Base-by-base conservation (phyloP, 441 rosid genomes). In the Aleurites moluccanus region DNA sequence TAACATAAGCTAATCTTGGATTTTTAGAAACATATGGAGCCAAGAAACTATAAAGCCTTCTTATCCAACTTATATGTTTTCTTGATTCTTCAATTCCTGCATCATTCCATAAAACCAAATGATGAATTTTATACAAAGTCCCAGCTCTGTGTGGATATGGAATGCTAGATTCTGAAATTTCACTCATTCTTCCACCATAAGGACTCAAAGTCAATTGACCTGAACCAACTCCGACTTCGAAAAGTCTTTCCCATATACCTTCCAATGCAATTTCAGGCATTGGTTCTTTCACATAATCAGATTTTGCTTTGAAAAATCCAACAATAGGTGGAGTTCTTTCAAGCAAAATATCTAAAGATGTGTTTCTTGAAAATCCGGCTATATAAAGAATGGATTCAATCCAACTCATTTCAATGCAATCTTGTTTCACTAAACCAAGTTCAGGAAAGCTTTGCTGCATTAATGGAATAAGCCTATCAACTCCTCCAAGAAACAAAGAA, bases 401-500 rank as follows among this genome's bases (percentile, higher is more conserved):
- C 96, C 96, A 89, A 74, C 84, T 88, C 71, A 75, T 85, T 68
- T 85, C 83, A 0, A 5, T 25, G 16, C 89, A 86, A 65, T 90
- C 83, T 15, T 82, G 79, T 52, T 20, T 67, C 13, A 64, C 79
- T 69, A 89, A 78, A 42, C 87, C 91, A 68, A 91, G 45, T 63
- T 85, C 78, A 1, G 90, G 89, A 8, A 90, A 84, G 52, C 77
- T 75, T 16, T n/a, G n/a, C n/a, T n/a, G 77, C 23, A 4, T 78
- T 61, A 87, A 80, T 83, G 71, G 57, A 62, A 84, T 69, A 14
- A 85, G 86, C 18, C 71, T 25, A 3, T 63, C 61, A 2, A 44
- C 8, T 66, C 74, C 1, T n/a, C 94, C 94, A 1, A 90, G 86
- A 61, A 90, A 88, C 77, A 84, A 8, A 8, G 82, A 84, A 10